Evolutionary conservation across 2,329 filamentous ascomycete genomes (phyloP).

Genomic region (Chaetothyriales sp.): DNA sequence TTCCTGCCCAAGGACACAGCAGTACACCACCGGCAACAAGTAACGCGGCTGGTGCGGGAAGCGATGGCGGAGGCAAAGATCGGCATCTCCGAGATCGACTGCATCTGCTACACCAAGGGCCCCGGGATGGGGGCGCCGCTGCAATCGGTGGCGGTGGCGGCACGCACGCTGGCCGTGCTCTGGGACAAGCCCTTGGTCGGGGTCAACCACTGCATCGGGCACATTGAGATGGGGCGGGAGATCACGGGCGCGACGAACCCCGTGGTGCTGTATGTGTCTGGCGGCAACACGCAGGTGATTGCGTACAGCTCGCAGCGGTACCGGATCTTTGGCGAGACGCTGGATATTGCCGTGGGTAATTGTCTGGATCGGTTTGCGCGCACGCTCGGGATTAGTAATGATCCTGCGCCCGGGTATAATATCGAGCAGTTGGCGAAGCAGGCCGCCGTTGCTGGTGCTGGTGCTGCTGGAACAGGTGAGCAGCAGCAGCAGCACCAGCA

Average conservation of each 20-base stretch:
- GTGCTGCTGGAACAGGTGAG: not conserved
- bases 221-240: slow-evolving; percentile 94
- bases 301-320: slow-evolving; percentile 90
- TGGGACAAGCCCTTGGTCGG: slow-evolving; percentile 84
- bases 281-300: slow-evolving; percentile 95
- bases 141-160: slow-evolving; percentile 70
- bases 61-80: slow-evolving; percentile 58
- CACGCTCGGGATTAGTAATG: slow-evolving; percentile 80
- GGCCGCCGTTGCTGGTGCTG: slow-evolving; percentile 32
- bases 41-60: slow-evolving; percentile 63
- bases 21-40: slow-evolving; percentile 73
- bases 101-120: slow-evolving; percentile 88
- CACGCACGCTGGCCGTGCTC: slow-evolving; percentile 63
- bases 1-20: slow-evolving; percentile 96
- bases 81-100: slow-evolving; percentile 54
- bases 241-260: slow-evolving; percentile 86
- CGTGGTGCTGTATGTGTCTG: slow-evolving; percentile 87
- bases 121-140: slow-evolving; percentile 94
- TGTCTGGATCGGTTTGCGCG: slow-evolving; percentile 92
- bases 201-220: slow-evolving; percentile 95
- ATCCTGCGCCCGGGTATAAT: slow-evolving; percentile 93
- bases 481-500: too few species aligned
- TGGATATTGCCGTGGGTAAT: slow-evolving; percentile 96
- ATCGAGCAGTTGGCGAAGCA: slow-evolving; percentile 86
- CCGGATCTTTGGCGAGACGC: slow-evolving; percentile 92